phyloP scores from a whole-genome alignment of 768 basidiomycete genomes.

The Grammothele lineata region DNA sequence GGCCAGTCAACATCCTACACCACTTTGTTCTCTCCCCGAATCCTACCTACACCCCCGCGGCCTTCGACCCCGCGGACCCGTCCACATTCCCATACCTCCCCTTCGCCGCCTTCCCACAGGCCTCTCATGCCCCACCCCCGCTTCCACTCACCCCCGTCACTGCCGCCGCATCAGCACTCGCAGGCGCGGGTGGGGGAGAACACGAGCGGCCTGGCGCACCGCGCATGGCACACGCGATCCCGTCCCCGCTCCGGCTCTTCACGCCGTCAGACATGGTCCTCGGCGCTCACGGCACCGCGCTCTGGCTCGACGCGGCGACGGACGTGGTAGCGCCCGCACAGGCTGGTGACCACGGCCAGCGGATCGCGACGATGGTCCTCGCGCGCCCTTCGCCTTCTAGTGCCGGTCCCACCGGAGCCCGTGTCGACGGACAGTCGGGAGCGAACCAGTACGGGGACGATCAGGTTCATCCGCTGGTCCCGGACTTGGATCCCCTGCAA shows the following conservation, averaged over 20 bases:
- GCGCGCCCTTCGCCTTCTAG: not conserved
- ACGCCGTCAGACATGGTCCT: slow-evolving; percentile 49
- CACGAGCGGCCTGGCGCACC: too few relatives aligned
- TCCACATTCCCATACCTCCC: slow-evolving; percentile 15
- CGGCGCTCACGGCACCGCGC: slow-evolving; percentile 54
- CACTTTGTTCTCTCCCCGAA: slow-evolving; percentile 52
- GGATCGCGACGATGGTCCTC: slow-evolving; percentile 47
- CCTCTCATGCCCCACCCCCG: not conserved
- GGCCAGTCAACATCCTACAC: slow-evolving; percentile 69
- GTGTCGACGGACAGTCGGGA: not conserved
- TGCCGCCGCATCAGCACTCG: too few relatives aligned
- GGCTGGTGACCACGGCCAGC: slow-evolving; percentile 45
- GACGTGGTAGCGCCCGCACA: slow-evolving; percentile 30
- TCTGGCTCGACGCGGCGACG: slow-evolving; percentile 66
- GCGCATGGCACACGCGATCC: slow-evolving; percentile 13
- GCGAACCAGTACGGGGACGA: not conserved
- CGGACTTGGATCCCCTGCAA: slow-evolving; percentile 2
- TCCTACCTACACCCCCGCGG: slow-evolving; percentile 19
- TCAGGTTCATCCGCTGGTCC: slow-evolving; percentile 2
- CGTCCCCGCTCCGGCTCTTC: slow-evolving; percentile 48
- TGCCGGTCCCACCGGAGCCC: not conserved
- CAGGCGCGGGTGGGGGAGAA: too few relatives aligned
- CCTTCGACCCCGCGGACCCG: not conserved
- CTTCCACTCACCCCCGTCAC: not conserved
- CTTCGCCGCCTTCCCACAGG: not conserved